Base-by-base conservation (phyloP, 2,329 filamentous ascomycete species). In the Penicillium sp. region DNA sequence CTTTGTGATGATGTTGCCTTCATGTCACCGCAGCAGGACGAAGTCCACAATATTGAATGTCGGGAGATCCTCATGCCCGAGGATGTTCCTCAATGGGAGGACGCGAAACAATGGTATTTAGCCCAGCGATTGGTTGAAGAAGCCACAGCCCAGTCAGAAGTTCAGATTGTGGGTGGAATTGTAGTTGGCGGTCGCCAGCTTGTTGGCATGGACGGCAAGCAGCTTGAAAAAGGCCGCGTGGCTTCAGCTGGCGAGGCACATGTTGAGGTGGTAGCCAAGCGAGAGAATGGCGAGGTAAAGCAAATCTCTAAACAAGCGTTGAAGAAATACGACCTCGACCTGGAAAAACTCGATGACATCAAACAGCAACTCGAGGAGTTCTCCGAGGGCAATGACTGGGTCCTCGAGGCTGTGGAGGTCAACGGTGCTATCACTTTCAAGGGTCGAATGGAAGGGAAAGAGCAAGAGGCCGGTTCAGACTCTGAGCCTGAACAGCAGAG, bases 1-100 rank as follows among this genome's bases (percentile, higher is more conserved):
- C 84, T 97, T 13, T 97, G 93, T 77, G 86, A 89, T 69, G 93
- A 97, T 64, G 85, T 91, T 10, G 91, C 91, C 10, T 97, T 97
- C 72, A 79, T 89, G 53, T 92, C 93, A 0, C 90, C 91, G 0
- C 86, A 89, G 65, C 88, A 91, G 60, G 89, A 89, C 53, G 84
- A 85, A 56, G 87, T 91, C 6, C 89, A 96, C 70, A 77, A 84
- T 10, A 92, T 97, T 59, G 84, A 82, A 60, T 97, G 93, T 71
- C 84, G 85, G 26, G 85, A 88, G 54, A 87, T 97, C 51, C 78
- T 93, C 22, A 71, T 77, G 2, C 82, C 86, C 35, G 77, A 85
- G 11, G 82, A 85, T 43, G 73, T 79, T 60, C 72, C 70, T 47
- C 78, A 72, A 67, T 84, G 81, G 77, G 72, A 76, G 44, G 68